phyloP scores from a whole-genome alignment of 2,329 filamentous ascomycete genomes.

The Chrysoporthe deuterocubensis region DNA sequence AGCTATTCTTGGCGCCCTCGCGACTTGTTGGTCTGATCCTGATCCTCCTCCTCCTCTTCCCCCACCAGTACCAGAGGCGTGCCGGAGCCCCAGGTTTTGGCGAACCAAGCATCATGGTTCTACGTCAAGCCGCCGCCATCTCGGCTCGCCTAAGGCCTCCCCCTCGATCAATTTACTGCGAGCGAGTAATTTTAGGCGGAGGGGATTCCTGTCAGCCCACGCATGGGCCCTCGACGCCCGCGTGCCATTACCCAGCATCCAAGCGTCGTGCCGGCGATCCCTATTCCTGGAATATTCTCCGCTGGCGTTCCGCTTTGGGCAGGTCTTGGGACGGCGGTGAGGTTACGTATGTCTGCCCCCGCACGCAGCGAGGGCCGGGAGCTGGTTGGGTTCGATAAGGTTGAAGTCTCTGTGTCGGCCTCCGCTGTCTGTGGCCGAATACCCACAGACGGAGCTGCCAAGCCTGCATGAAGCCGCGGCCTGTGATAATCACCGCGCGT shows the following conservation, averaged over 20 bases:
- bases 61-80: background rate
- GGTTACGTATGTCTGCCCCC: background rate
- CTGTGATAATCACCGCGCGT: background rate
- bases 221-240: background rate
- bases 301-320: background rate
- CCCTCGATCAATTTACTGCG: constrained; percentile 12
- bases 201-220: constrained; percentile 8
- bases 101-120: background rate
- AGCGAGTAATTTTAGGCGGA: constrained; percentile 7
- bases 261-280: constrained; percentile 4
- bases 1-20: background rate
- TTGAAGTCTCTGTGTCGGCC: background rate
- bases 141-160: background rate
- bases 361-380: no score
- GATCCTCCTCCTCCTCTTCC: background rate
- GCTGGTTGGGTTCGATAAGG: background rate
- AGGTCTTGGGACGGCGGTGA: constrained; percentile 7
- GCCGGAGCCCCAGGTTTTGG: background rate
- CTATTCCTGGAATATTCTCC: constrained; percentile 7
- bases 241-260: background rate
- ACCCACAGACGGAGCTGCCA: background rate
- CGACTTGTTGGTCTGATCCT: background rate
- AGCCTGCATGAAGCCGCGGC: background rate
- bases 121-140: background rate
- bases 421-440: background rate